Base-by-base conservation (phyloP, 306 rosid genomes). In the Abrus pulchellus region DNA sequence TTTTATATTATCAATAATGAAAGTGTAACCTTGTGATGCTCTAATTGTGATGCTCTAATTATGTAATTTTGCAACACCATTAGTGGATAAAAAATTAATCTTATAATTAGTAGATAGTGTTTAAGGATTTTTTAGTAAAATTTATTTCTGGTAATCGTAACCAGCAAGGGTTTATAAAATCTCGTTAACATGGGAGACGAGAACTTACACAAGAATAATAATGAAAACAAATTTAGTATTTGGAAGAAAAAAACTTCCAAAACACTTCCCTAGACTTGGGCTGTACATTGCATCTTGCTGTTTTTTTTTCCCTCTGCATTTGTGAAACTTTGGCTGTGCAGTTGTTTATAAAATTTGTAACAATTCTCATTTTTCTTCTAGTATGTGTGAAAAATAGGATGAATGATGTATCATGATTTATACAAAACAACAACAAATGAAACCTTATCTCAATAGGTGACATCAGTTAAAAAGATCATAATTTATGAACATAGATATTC, bases 1-100 rank as follows among this genome's bases (percentile, higher is more conserved):
- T n/a, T 69, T 53, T 27, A 14, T 13, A 71, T 29, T 57, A 27
- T 55, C 41, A 41, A 27, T 45, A 6, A 41, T 27, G 44, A 29
- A 41, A 40, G 43, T 73, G 54, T 43, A 40, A n/a, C 27, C 14
- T 50, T 50, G 34, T 72, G 63, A 34, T 69, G 43, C 56, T 43
- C 55, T 27, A 11, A 67, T 41, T 4, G 34, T 72, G 63, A 34
- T 69, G 43, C 56, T 43, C 55, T 27, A 11, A 67, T 41, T 4
- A 9, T 67, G 38, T 44, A 44, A 20, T 66, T 44, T 1, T 36
- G 9, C n/a, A 33, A 33, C 47, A 28, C 34, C 32, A 28, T 56
- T 20, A 56, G 11, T 56, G 12, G 34, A 28, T 3, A 27, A 28
- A 56, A 56, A 27, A 1, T 1, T 54, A 54, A 56, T 56, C 5